phyloP scores from a whole-genome alignment of 257 asterid species.

The Solanum ossicruentum region DNA sequence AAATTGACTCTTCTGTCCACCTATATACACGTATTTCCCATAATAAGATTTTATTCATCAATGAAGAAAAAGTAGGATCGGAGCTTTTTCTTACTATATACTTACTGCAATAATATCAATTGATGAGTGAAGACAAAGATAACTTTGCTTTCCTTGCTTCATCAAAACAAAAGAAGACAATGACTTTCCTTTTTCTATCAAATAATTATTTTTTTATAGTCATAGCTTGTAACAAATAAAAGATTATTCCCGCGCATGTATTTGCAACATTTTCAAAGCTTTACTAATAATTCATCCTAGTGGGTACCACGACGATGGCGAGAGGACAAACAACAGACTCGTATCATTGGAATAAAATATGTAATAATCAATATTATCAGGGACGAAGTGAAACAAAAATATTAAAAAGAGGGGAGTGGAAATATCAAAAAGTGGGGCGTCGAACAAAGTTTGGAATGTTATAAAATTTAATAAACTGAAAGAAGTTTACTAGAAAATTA shows the following conservation, averaged over 20 bases:
- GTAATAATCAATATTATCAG: neutral
- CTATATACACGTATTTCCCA: neutral
- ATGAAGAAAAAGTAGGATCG: neutral
- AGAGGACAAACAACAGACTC: neutral
- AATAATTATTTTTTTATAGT: neutral
- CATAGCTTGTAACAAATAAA: neutral
- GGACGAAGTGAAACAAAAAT: neutral
- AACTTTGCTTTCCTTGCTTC: neutral
- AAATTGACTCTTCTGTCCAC: neutral
- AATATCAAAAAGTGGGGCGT: neutral
- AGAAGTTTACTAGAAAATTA: too few species aligned
- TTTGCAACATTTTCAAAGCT: neutral
- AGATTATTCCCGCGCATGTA: neutral
- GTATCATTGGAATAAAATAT: neutral
- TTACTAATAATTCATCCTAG: neutral
- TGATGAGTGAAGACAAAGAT: neutral
- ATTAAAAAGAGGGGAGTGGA: neutral
- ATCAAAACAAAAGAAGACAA: neutral
- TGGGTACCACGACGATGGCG: neutral
- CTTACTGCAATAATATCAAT: neutral
- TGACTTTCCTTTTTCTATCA: neutral
- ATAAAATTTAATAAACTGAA: too few species aligned
- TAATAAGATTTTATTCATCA: neutral
- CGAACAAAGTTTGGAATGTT: neutral
- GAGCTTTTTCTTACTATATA: neutral